Percentiles rank a stretch among this genome's conserved stretches.
Evolutionary conservation across 2,329 filamentous ascomycete species (phyloP).

Genomic region (Pseudogymnoascus sp.): DNA sequence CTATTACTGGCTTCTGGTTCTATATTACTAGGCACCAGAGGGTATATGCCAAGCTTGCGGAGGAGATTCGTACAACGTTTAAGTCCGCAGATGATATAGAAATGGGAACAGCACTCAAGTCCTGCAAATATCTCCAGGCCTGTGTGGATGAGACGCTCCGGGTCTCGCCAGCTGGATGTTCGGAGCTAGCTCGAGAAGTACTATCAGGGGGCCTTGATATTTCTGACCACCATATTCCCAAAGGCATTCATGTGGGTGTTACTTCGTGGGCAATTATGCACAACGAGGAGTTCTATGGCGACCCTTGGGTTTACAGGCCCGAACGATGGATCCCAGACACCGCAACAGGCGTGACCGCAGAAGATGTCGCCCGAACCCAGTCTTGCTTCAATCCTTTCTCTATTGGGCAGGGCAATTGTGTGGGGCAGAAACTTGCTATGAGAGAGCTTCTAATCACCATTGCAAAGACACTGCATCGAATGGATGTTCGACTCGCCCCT

Average conservation of each 20-base stretch:
- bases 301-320: constrained; percentile 12
- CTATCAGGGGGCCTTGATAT: neutral
- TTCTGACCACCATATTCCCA: neutral
- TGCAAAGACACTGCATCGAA: constrained; percentile 4
- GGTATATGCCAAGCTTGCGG: constrained; percentile 21
- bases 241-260: neutral
- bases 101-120: neutral
- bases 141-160: constrained; percentile 39
- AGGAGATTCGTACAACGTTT: constrained; percentile 30
- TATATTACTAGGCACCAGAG: constrained; percentile 27
- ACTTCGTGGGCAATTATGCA: neutral
- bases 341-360: constrained; percentile 11
- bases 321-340: constrained; percentile 17
- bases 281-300: neutral
- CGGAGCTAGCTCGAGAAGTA: neutral
- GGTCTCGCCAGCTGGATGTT: constrained; percentile 28
- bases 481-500: constrained; percentile 11
- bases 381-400: constrained; percentile 13
- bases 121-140: constrained; percentile 30
- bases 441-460: constrained; percentile 13
- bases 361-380: constrained; percentile 12
- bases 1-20: constrained; percentile 27
- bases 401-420: constrained; percentile 13
- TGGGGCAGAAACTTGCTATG: constrained; percentile 15
- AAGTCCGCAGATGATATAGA: constrained; percentile 26